Evolutionary conservation across 2,329 filamentous ascomycete genomes (phyloP), one percentile per base, ranked within the genome.

Genomic region (Teratosphaeria destructans): DNA sequence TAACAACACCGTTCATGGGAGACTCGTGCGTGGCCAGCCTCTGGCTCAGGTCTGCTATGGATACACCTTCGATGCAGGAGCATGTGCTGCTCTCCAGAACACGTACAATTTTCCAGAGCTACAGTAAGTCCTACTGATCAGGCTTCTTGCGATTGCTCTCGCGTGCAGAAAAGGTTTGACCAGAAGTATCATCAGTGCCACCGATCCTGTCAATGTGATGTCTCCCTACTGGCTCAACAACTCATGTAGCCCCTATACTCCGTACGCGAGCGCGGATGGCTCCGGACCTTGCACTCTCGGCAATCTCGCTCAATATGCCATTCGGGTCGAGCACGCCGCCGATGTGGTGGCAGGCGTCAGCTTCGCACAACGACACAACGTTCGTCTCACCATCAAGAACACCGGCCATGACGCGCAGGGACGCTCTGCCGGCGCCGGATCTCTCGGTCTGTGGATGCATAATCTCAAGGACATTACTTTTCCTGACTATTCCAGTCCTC

Each of bases 401-500:
- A 77, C 74, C 0, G 75, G 76, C 3, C 76, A 78, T 56, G 73
- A 76, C 67, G 71, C 70, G 62, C 74, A 80, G 35, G 85, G 85
- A 49, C 81, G 82, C 52, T 84, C 81, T 0, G 84, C 83, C 0
- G 86, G 85, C n/a, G 79, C 79, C 26, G 84, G 84, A 1, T 76
- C 80, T 0, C 68, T 85, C 3, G 76, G 78, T 3, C 73, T 85
- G 57, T 85, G 83, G 78, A 84, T 78, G 8, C 82, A 84, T 60
- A 70, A 77, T 61, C 76, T 85, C 58, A 79, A 82, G 66, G 71
- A 76, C 29, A 75, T 78, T 61, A 57, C 70, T 1, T 79, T 82
- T 63, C 67, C 75, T 37, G 68, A 76, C 65, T 81, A 75, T 55
- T 68, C 70, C 5, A 68, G 73, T 23, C 12, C 64, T 1, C 60